Conservation (phyloP, 2,329 filamentous ascomycete genomes). For the Sporothrix curviconia region DNA sequence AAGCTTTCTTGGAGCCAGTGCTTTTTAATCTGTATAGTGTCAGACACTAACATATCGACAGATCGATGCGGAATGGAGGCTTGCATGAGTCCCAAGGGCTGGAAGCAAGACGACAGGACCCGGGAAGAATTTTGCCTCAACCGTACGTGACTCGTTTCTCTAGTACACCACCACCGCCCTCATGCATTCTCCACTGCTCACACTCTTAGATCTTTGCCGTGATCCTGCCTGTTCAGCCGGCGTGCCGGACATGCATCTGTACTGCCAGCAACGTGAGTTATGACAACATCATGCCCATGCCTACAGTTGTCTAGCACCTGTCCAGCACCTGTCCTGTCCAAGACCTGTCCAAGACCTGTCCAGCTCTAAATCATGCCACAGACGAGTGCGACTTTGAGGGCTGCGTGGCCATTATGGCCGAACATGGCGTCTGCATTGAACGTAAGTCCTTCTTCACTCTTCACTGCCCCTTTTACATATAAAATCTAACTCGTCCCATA, state of each 20-base stretch:
- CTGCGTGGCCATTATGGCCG: slow-evolving; percentile 3
- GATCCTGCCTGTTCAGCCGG: not conserved
- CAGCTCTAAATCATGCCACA: too few species aligned
- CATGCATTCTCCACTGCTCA: not conserved
- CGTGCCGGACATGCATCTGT: slow-evolving; percentile 1
- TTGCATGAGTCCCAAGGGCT: slow-evolving; percentile 12
- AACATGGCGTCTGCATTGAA: slow-evolving; percentile 3
- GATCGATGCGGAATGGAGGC: slow-evolving; percentile 8
- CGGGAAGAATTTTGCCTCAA: slow-evolving; percentile 15
- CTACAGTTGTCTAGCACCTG: not conserved
- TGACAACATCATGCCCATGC: not conserved
- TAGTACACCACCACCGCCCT: not conserved
- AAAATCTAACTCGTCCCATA: not conserved
- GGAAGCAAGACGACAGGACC: slow-evolving; percentile 5
- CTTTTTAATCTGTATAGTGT: too few species aligned
- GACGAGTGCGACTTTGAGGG: slow-evolving; percentile 9
- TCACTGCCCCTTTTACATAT: too few species aligned
- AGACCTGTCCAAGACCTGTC: too few species aligned
- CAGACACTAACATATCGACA: too few species aligned
- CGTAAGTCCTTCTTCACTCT: slow-evolving; percentile 3
- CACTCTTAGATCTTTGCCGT: slow-evolving; percentile 12
- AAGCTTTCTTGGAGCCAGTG: too few species aligned
- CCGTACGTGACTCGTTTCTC: slow-evolving; percentile 1
- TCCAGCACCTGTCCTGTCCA: too few species aligned
- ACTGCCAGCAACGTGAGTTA: slow-evolving; percentile 11